A percentile compares a stretch with the other conserved stretches of the same genome.
Evolutionary conservation across 2,329 filamentous ascomycete genomes (phyloP).

Genomic region (Scedosporium dehoogii): DNA sequence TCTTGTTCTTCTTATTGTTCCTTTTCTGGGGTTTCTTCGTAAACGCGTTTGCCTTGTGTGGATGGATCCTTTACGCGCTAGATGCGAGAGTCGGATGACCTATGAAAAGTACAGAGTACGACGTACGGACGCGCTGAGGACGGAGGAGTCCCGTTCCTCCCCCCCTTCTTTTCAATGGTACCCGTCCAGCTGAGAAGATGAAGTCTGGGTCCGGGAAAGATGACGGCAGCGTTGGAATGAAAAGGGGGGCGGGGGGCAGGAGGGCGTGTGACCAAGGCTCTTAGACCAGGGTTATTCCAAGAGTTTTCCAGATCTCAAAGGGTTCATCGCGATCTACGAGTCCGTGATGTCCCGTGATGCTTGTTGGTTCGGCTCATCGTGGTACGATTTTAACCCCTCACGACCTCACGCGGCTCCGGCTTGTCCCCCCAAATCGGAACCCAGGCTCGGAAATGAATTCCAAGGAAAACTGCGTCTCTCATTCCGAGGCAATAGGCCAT

Average conservation of each 20-base stretch:
- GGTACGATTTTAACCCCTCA: neutral
- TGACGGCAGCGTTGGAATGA: neutral
- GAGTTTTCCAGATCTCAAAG: neutral
- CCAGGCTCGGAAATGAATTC: neutral
- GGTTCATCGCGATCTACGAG: neutral
- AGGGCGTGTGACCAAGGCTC: neutral
- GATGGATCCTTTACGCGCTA: neutral
- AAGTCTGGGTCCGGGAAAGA: too few species aligned
- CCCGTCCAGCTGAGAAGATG: neutral
- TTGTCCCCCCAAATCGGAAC: neutral
- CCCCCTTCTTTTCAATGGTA: too few species aligned
- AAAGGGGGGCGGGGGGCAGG: neutral
- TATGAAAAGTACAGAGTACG: too few species aligned
- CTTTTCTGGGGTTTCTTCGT: neutral
- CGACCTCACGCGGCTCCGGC: neutral
- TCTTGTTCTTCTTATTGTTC: neutral
- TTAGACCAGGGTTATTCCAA: neutral
- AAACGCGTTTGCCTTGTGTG: neutral
- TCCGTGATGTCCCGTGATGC: neutral
- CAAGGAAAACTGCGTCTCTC: too few species aligned
- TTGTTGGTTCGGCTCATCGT: neutral
- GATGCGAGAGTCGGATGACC: too few species aligned
- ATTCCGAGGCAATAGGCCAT: too few species aligned
- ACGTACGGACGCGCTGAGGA: neutral
- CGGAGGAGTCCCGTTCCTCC: neutral